Conservation (phyloP, 345 rosid genomes). For the Eucalyptus erythrocorys region DNA sequence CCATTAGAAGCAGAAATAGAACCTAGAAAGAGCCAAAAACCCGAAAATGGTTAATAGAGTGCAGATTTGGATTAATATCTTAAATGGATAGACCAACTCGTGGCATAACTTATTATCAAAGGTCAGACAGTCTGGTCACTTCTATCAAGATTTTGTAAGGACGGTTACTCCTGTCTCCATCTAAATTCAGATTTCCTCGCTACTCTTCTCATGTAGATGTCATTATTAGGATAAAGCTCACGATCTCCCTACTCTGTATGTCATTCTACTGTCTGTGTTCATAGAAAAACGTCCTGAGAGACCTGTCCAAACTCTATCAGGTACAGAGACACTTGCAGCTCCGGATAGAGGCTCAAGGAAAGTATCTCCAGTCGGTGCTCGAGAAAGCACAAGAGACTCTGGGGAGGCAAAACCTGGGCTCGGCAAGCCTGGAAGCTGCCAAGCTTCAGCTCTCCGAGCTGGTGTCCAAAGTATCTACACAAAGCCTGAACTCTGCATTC, state of each 20-base stretch:
- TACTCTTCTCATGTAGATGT: background rate
- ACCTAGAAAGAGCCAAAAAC: background rate
- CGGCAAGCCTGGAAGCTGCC: conserved; percentile 76
- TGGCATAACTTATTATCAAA: background rate
- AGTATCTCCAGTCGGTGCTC: conserved; percentile 14
- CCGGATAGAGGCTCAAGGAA: conserved; percentile 31
- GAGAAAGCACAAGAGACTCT: conserved; percentile 25
- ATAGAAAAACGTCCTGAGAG: background rate
- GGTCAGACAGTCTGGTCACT: background rate
- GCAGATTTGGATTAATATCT: background rate
- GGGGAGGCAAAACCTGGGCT: conserved; percentile 57
- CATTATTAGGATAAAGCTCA: background rate
- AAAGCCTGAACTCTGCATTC: conserved; percentile 56
- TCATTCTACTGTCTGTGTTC: background rate
- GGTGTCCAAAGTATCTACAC: conserved; percentile 60
- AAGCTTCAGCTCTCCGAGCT: conserved; percentile 82
- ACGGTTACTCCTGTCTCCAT: background rate
- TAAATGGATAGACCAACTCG: background rate
- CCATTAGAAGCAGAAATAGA: background rate
- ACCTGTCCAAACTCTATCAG: background rate
- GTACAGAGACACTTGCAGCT: conserved; percentile 28
- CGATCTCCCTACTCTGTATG: background rate
- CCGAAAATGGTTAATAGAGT: background rate
- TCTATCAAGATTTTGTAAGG: background rate
- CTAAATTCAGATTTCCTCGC: background rate